Evolutionary conservation across 495 filamentous ascomycete genomes (phyloP), one percentile per base, ranked within the genome.

Genomic region (Penicillium arizonense): DNA sequence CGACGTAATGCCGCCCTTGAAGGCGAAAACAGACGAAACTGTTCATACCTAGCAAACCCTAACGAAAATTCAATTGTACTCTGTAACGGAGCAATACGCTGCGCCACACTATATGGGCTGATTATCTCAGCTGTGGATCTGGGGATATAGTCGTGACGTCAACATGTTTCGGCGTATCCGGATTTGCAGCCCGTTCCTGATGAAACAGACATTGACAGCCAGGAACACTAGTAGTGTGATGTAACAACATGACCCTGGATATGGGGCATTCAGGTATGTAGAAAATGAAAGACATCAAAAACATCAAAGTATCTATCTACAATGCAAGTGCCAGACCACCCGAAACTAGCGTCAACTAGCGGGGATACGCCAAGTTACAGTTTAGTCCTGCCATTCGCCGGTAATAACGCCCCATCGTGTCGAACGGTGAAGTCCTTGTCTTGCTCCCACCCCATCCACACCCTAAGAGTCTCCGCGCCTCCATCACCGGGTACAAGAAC

Each of bases 371-470:
- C 11, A 24, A 38, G 47, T 68, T 68, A 86, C 54, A 86, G 58
- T 63, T 78, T 85, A n/a, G 77, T 63, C 42, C 41, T 58, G 3
- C 49, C 50, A 47, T 67, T 70, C 11, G 65, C 64, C 37, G 73
- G 76, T 52, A 82, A n/a, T 36, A 39, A 20, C 4, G 79, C 86
- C 12, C 84, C 84, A 36, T 83, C 73, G 47, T 79, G 67, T 14
- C 72, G 59, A n/a, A 87, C 64, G 4, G 77, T 74, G 67, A 86
- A 96, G 14, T 96, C 80, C 43, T 74, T 75, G 0, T 87, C 90
- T 55, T 76, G 77, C 46, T 76, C 78, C 88, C 89, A 94, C 11
- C 89, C 89, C 59, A 87, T 75, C 93, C 93, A 97, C 45, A 80
- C 65, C 44, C 76, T 72, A 53, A 97, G 57, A 4, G 82, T 77